Evolutionary conservation across 805 yeast genomes (phyloP), one percentile per base, ranked within the genome.

Genomic region (Zygotorulaspora danielsina): DNA sequence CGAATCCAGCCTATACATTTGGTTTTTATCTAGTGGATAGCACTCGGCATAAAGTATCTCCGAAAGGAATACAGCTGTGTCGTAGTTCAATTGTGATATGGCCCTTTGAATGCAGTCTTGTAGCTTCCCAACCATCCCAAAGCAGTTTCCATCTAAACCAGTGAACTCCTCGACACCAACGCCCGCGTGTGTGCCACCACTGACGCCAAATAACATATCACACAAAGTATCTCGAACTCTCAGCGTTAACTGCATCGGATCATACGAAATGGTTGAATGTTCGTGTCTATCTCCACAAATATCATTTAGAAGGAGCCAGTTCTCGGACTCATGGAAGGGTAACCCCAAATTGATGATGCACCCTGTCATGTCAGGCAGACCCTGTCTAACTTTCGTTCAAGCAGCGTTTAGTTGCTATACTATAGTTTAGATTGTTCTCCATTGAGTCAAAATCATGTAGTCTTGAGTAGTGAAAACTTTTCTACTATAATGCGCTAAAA

Each of bases 21-120:
- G 54, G 5, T 69, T 60, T 12, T 36, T 45, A 8, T 47, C 53
- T 27, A 48, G 34, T 6, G 46, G 42, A 17, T 42, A 43, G 26
- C 57, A 52, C n/a, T 76, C 73, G 2, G 95, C 86, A 22, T 83
- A 63, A 16, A 87, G 67, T 48, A 95, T 70, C 59, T 93, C 97
- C 12, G 88, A 78, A 4, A 90, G 80, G 63, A 93, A 86, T 54
- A 81, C 88, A 1, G 97, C 97, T 19, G 89, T 83, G 10, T 54
- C 58, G 32, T 47, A 47, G 34, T 61, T 61, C 30, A 55, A 32
- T 33, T 60, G 63, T 8, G 43, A 38, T 6, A 61, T 46, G 2
- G 57, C 49, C 16, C 47, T 49, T 24, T 48, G 54, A 3, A 56
- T 46, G 19, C 38, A 34, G 2, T 41, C 43, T 36, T 45, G 44